Conservation (phyloP, 768 basidiomycete genomes). For the Mrakia hoshinonis region DNA sequence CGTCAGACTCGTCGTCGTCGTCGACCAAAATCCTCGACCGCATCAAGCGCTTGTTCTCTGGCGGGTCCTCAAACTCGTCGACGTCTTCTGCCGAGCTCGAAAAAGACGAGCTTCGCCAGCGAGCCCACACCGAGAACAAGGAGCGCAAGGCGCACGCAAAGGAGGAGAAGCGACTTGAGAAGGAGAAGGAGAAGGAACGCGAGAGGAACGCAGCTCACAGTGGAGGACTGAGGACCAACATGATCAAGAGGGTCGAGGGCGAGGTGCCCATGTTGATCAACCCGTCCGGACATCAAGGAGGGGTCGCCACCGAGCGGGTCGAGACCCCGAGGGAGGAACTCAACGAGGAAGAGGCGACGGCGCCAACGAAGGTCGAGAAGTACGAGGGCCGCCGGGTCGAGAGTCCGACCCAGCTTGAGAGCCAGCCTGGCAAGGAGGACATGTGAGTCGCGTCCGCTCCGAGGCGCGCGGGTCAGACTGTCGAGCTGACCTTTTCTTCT, state of each 20-base stretch:
- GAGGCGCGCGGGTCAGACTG: background rate
- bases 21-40: background rate
- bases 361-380: background rate
- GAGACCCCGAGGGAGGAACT: constrained; percentile 22
- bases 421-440: background rate
- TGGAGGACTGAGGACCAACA: constrained; percentile 39
- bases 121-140: constrained; percentile 50
- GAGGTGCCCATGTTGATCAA: constrained; percentile 41
- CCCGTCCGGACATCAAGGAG: constrained; percentile 33
- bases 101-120: constrained; percentile 36
- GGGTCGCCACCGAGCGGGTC: constrained; percentile 19
- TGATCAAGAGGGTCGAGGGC: constrained; percentile 43
- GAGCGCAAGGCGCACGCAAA: constrained; percentile 11
- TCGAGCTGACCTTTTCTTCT: background rate
- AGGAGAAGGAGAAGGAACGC: constrained; percentile 27
- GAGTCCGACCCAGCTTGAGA: background rate
- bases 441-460: background rate
- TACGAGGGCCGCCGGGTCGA: background rate
- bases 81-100: constrained; percentile 49
- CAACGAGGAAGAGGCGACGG: background rate
- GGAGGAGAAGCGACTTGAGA: constrained; percentile 22
- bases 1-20: background rate
- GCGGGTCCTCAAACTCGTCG: constrained; percentile 7
- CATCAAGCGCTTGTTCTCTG: background rate
- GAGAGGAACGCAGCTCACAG: constrained; percentile 29